Conservation (phyloP, 495 filamentous ascomycete genomes). For the Penicillium cataractarum region DNA sequence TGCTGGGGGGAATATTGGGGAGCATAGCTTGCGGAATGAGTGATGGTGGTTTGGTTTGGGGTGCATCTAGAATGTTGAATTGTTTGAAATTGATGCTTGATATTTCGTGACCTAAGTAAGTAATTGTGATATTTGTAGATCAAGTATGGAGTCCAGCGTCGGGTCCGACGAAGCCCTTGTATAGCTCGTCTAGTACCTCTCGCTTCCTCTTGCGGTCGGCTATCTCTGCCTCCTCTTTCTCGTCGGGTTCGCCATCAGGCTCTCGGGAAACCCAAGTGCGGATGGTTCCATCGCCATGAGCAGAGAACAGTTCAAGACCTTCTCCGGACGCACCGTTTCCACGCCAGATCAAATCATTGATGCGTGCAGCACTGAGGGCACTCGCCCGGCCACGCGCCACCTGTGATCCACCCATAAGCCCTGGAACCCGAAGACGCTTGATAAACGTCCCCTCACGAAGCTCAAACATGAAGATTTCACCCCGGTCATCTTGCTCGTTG, state of each 20-base stretch:
- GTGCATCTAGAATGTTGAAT: constrained; percentile 1
- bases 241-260: constrained; percentile 56
- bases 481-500: constrained; percentile 57
- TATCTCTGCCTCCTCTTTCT: constrained; percentile 43
- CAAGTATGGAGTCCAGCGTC: constrained; percentile 13
- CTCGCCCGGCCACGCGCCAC: constrained; percentile 35
- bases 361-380: constrained; percentile 55
- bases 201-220: constrained; percentile 54
- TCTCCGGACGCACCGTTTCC: constrained; percentile 52
- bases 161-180: constrained; percentile 38
- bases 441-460: constrained; percentile 73
- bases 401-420: constrained; percentile 47
- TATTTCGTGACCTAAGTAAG: neutral
- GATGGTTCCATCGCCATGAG: constrained; percentile 56
- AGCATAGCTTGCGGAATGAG: constrained; percentile 23
- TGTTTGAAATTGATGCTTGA: constrained; percentile 1
- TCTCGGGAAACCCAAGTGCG: constrained; percentile 58
- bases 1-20: constrained; percentile 28
- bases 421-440: constrained; percentile 67
- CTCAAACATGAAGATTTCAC: constrained; percentile 72
- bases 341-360: constrained; percentile 74
- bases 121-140: constrained; percentile 4
- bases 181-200: constrained; percentile 53
- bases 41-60: neutral
- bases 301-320: constrained; percentile 54